Base-by-base conservation (phyloP, 1,284 basidiomycete species). In the Rhodotorula sp. region DNA sequence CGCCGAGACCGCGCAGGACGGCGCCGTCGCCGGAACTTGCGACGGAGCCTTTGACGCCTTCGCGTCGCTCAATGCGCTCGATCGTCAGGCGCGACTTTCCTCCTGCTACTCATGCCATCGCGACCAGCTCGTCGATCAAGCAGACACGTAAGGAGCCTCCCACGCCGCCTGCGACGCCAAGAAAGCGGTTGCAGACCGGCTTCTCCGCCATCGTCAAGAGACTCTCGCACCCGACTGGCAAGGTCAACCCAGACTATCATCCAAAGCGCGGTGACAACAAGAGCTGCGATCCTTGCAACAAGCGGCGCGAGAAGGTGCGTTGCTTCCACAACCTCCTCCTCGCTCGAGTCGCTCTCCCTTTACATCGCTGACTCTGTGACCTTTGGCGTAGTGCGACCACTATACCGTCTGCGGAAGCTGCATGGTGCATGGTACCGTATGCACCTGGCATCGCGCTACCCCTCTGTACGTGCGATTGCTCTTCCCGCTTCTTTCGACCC, bases 371-470 rank as follows among this genome's bases (percentile, higher is more conserved):
- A 34, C 47, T 30, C 18, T 13, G n/a, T n/a, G n/a, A n/a, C n/a
- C n/a, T n/a, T n/a, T 26, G 24, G 16, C 6, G 28, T 48, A 60
- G 47, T 60, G 59, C 47, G 59, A 60, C 59, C 47, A 48, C 22
- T 51, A n/a, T n/a, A 51, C 59, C 13, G 59, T 60, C 6, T 60
- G 59, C 47, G 59, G 59, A 15, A 60, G 59, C 48, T 60, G 59
- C 48, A 60, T 60, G 24, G 47, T 60, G 30, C 59, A 60, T 46
- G 47, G 28, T 30, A 60, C 59, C 22, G 31, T 51, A 10, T 60
- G 59, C 30, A 46, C 47, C 59, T 60, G 59, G 59, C 20, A 48
- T 30, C 50, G 50, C 22, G 47, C 47, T 4, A 26, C 22, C 6
- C 59, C 59, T 20, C 47, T 60, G 30, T 60, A n/a, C 30, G 59